These are phyloP conservation scores for Saccharomycopsis fermentans DNA, from an alignment of 805 yeast species.

Conservation along the genomic window DNA sequence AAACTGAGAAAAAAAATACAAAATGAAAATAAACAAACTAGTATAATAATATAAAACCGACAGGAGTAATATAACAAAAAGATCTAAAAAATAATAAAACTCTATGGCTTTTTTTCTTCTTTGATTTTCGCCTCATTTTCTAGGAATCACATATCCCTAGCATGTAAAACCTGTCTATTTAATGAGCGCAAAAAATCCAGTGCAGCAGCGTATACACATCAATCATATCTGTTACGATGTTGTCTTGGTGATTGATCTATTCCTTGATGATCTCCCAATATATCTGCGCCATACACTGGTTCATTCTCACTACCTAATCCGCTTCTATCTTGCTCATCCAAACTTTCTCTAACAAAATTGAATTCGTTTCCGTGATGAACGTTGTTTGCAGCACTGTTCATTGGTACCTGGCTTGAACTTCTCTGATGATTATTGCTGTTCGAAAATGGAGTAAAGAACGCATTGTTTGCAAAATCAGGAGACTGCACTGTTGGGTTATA, in stretches of 20 bases:
- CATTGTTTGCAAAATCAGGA: not conserved
- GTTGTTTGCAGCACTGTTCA: not conserved
- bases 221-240: not conserved
- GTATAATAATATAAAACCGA: no score
- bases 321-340: not conserved
- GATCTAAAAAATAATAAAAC: no score
- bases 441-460: not conserved
- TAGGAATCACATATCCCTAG: no score
- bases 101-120: no score
- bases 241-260: not conserved
- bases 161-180: no score
- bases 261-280: not conserved
- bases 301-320: not conserved
- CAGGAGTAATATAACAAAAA: no score
- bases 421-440: constrained; percentile 1
- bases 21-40: no score
- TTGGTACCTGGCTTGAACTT: constrained; percentile 9
- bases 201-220: not conserved
- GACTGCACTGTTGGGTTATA: not conserved
- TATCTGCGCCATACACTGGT: not conserved
- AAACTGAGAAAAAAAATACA: not conserved
- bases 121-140: no score
- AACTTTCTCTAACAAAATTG: constrained; percentile 1
- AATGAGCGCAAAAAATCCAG: not conserved
- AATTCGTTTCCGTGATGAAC: constrained; percentile 4